Percentiles rank a stretch among this genome's conserved stretches.
phyloP scores from a whole-genome alignment of 306 rosid genomes.

The Leucaena leucocephala region DNA sequence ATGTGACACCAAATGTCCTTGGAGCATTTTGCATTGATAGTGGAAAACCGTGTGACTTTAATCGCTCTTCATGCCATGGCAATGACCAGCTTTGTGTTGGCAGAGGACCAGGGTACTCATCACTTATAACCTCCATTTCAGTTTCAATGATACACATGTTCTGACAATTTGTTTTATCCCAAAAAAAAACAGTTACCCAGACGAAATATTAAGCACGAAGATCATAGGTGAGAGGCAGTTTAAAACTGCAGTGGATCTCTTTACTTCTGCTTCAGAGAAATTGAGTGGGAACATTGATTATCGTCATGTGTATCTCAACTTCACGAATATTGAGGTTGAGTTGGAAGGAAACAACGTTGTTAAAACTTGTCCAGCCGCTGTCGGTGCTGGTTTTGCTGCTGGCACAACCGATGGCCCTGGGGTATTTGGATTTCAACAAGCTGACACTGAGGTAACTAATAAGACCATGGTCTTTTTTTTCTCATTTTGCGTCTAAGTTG shows the following conservation, averaged over 20 bases:
- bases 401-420: conserved; percentile 96
- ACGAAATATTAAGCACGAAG: conserved; percentile 77
- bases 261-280: conserved; percentile 57
- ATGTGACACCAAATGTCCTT: conserved; percentile 78
- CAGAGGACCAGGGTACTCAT: conserved; percentile 73
- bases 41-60: conserved; percentile 76
- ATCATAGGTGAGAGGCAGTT: conserved; percentile 83
- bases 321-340: conserved; percentile 65
- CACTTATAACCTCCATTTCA: neutral
- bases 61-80: conserved; percentile 78
- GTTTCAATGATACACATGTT: neutral
- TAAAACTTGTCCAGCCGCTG: conserved; percentile 82
- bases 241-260: conserved; percentile 56
- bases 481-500: neutral
- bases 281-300: conserved; percentile 61
- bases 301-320: conserved; percentile 69
- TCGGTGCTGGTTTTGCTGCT: conserved; percentile 95
- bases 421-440: conserved; percentile 80
- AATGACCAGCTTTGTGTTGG: conserved; percentile 72
- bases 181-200: conserved; percentile 59
- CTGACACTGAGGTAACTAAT: conserved; percentile 59
- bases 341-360: conserved; percentile 51
- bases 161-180: neutral
- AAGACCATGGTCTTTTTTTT: neutral
- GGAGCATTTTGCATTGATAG: conserved; percentile 81